A percentile compares a stretch with the other conserved stretches of the same genome.
phyloP scores from a whole-genome alignment of 2,329 filamentous ascomycete species.

The Colletotrichum sp. region DNA sequence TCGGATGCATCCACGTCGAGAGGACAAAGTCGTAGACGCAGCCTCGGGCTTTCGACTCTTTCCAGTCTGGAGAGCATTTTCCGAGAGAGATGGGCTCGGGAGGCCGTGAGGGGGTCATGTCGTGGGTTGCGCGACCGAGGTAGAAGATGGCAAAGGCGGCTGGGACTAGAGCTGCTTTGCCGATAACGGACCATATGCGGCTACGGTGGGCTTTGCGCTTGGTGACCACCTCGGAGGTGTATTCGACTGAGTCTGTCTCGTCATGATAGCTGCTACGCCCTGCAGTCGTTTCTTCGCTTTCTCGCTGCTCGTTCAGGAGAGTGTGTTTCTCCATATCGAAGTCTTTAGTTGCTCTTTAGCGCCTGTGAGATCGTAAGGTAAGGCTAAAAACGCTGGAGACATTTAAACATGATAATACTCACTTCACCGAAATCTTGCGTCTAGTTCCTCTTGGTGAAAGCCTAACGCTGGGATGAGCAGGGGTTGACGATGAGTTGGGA shows the following conservation, averaged over 20 bases:
- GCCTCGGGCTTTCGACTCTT: constrained; percentile 31
- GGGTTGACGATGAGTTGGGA: neutral
- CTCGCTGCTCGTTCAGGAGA: neutral
- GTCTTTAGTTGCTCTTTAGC: neutral
- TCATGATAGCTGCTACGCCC: neutral
- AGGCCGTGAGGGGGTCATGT: neutral
- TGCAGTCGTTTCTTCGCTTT: neutral
- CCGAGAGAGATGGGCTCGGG: constrained; percentile 3
- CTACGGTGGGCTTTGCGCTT: neutral
- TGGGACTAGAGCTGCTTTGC: neutral
- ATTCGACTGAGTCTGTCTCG: neutral
- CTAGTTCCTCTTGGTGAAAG: neutral
- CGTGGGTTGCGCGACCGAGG: neutral
- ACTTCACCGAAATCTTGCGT: neutral
- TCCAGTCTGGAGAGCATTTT: neutral
- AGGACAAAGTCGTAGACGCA: constrained; percentile 13
- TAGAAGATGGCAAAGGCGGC: neutral
- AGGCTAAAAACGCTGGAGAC: neutral
- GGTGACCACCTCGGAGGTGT: neutral
- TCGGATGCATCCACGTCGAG: constrained; percentile 26
- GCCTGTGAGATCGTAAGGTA: neutral
- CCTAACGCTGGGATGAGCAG: neutral
- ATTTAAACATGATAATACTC: neutral
- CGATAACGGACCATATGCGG: neutral
- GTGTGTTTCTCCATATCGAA: neutral